phyloP scores from a whole-genome alignment of 352 stramenopile genomes.

The Phytophthora pisi region DNA sequence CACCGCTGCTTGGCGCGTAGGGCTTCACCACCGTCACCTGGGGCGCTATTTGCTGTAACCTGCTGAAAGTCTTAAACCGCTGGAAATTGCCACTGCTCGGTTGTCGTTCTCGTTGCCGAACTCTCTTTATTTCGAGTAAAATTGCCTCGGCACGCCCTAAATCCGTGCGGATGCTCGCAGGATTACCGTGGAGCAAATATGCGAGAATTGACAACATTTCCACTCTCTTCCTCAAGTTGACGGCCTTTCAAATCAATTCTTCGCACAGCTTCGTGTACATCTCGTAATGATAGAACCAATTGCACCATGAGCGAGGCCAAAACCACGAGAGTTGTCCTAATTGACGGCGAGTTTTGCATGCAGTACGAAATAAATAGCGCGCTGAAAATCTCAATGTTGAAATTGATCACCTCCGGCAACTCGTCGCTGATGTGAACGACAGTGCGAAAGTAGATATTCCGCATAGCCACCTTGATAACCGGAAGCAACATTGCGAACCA shows the following conservation, averaged over 20 bases:
- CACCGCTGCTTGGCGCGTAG: too few species aligned
- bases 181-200: too few species aligned
- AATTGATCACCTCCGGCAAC: conserved; percentile 25
- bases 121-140: too few species aligned
- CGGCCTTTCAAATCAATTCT: conserved; percentile 8
- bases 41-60: too few species aligned
- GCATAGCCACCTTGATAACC: conserved; percentile 31
- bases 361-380: conserved; percentile 34
- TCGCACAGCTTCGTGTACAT: conserved; percentile 18
- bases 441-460: conserved; percentile 23
- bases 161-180: too few species aligned
- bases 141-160: too few species aligned
- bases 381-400: conserved; percentile 37
- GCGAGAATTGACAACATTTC: too few species aligned
- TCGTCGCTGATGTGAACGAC: conserved; percentile 30
- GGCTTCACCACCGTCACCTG: too few species aligned
- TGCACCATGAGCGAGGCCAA: conserved; percentile 23
- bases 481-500: conserved; percentile 23
- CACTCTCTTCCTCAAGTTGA: conserved; percentile 10
- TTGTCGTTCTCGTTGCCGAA: too few species aligned
- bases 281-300: conserved; percentile 17
- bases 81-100: too few species aligned
- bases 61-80: too few species aligned
- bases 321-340: neutral
- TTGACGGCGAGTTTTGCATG: conserved; percentile 34